A percentile compares a stretch with the other conserved stretches of the same genome.
These are phyloP conservation scores for Boletus reticulatus DNA, from an alignment of 768 basidiomycete species.

Conservation along the genomic window DNA sequence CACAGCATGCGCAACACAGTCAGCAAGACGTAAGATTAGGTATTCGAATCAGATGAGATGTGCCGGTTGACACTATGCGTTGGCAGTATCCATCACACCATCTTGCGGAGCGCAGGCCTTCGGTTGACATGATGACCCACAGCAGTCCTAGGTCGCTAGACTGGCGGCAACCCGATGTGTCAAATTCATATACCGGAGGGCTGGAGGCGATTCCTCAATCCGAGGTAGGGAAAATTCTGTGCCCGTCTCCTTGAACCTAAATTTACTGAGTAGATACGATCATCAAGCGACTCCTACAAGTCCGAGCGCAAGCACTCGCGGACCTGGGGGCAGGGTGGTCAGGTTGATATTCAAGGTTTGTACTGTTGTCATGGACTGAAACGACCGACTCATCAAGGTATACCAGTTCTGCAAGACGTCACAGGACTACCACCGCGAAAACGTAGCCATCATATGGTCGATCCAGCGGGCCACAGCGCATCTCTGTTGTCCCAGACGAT, in stretches of 20 bases:
- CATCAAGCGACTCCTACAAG: constrained; percentile 39
- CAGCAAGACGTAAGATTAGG: constrained; percentile 34
- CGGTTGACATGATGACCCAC: constrained; percentile 33
- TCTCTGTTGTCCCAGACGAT: constrained; percentile 56
- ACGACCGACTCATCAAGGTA: constrained; percentile 5
- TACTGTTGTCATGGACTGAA: constrained; percentile 11
- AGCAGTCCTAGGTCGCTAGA: constrained; percentile 33
- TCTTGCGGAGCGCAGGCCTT: constrained; percentile 31
- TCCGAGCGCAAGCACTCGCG: constrained; percentile 57
- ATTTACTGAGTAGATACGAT: constrained; percentile 35
- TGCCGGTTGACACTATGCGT: constrained; percentile 19
- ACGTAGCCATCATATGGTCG: constrained; percentile 65
- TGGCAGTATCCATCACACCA: constrained; percentile 33
- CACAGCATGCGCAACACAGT: constrained; percentile 28
- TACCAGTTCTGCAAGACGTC: constrained; percentile 44
- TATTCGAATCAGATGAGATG: constrained; percentile 9
- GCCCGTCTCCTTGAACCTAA: constrained; percentile 21
- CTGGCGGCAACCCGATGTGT: constrained; percentile 34
- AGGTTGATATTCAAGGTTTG: constrained; percentile 33
- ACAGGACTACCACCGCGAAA: constrained; percentile 55
- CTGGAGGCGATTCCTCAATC: constrained; percentile 34
- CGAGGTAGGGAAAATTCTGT: constrained; percentile 26
- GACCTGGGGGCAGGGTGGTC: constrained; percentile 55
- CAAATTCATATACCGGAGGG: constrained; percentile 27
- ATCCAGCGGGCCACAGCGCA: constrained; percentile 48